A percentile compares a stretch with the other conserved stretches of the same genome.
These are phyloP conservation scores for Pythium sukuiense DNA, from an alignment of 352 stramenopile species.

Conservation along the genomic window DNA sequence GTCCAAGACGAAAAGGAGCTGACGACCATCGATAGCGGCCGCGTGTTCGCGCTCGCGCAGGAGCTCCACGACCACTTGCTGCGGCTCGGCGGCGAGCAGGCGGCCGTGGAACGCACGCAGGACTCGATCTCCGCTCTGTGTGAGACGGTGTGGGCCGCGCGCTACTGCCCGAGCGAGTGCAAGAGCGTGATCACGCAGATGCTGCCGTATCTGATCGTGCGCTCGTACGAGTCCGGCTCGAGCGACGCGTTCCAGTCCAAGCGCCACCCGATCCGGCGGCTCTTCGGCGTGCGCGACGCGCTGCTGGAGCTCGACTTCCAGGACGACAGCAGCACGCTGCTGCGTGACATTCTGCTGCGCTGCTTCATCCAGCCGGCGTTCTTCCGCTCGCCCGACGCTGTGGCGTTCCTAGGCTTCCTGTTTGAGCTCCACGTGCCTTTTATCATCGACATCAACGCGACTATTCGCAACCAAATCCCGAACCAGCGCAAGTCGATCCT, in stretches of 20 bases:
- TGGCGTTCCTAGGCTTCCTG: conserved; percentile 82
- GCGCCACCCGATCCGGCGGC: conserved; percentile 69
- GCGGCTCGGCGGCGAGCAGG: conserved; percentile 43
- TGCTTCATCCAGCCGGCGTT: conserved; percentile 87
- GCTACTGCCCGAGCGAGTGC: conserved; percentile 45
- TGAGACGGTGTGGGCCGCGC: conserved; percentile 72
- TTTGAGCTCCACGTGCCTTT: conserved; percentile 87
- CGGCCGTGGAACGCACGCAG: conserved; percentile 46
- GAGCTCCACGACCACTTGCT: conserved; percentile 70
- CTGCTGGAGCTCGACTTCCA: conserved; percentile 82
- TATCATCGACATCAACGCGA: conserved; percentile 85
- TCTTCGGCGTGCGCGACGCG: conserved; percentile 77
- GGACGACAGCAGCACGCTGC: conserved; percentile 71
- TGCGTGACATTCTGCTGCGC: conserved; percentile 83
- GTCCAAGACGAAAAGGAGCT: conserved; percentile 49
- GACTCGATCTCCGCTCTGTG: conserved; percentile 75
- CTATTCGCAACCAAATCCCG: conserved; percentile 85
- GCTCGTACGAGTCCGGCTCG: conserved; percentile 63
- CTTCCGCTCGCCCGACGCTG: conserved; percentile 79
- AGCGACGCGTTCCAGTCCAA: conserved; percentile 60
- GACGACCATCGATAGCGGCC: conserved; percentile 47
- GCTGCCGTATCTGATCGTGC: conserved; percentile 82
- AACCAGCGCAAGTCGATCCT: conserved; percentile 83
- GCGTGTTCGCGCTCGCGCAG: conserved; percentile 60
- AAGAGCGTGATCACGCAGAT: conserved; percentile 82